phyloP scores from a whole-genome alignment of 345 rosid genomes.

The Populus euphratica region DNA sequence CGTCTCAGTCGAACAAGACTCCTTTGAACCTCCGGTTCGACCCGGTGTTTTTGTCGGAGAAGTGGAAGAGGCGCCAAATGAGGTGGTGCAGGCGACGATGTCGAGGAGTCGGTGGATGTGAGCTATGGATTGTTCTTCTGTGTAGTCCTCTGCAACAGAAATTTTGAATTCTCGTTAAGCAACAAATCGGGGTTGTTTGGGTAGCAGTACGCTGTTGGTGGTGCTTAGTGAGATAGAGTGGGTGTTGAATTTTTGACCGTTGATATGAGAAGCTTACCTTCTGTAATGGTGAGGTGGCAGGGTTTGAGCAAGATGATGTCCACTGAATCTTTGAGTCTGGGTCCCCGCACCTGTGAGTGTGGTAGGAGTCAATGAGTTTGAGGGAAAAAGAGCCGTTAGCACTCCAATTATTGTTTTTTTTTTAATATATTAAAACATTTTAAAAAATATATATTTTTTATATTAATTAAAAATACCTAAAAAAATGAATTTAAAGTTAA shows the following conservation, averaged over 20 bases:
- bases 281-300: slow-evolving; percentile 64
- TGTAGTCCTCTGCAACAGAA: slow-evolving; percentile 26
- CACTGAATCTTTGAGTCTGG: slow-evolving; percentile 70
- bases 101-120: slow-evolving; percentile 36
- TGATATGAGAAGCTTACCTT: slow-evolving; percentile 41
- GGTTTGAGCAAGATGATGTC: slow-evolving; percentile 86
- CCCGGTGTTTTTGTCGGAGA: slow-evolving; percentile 43
- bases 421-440: too few species aligned
- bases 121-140: slow-evolving; percentile 21
- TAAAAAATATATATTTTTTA: too few species aligned
- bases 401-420: neutral
- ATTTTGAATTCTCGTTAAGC: slow-evolving; percentile 9
- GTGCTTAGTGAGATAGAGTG: neutral
- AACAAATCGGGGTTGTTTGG: neutral
- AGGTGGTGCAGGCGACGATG: slow-evolving; percentile 33
- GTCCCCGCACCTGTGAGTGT: slow-evolving; percentile 63
- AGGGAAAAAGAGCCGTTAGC: neutral
- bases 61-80: slow-evolving; percentile 36
- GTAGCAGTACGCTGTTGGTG: neutral
- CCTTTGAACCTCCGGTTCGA: slow-evolving; percentile 28
- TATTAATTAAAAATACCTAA: too few species aligned
- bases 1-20: slow-evolving; percentile 28
- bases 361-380: neutral
- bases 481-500: too few species aligned
- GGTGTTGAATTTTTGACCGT: slow-evolving; percentile 7